Base-by-base conservation (phyloP, 2,329 filamentous ascomycete genomes). In the Talaromyces sp. region DNA sequence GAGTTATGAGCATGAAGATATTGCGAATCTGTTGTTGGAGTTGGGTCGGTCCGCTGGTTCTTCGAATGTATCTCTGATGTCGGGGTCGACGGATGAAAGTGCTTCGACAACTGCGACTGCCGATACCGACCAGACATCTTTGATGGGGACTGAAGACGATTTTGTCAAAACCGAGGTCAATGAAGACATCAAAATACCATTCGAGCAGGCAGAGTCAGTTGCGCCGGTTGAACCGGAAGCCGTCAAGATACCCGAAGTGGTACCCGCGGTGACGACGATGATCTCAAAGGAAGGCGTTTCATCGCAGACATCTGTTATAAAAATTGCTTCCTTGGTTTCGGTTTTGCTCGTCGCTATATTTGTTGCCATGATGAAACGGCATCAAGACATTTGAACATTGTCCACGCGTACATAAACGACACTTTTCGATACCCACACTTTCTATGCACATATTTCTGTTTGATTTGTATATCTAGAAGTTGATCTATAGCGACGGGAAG, bases 61-160 rank as follows among this genome's bases (percentile, higher is more conserved):
- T 34, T 47, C 38, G 8, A 59, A 19, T 43, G 56, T 17, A 7
- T 43, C 56, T 43, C 38, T 45, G 17, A 31, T 27, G 22, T 43
- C 27, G 29, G 58, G 22, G 17, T 31, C 38, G n/a, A 47, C 40
- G 31, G 53, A 56, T 22, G 53, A 56, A 3, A 38, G 31, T 38
- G 10, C 7, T 11, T 56, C 31, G 17, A 36, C 53, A 2, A 43
- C 27, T 47, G n/a, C 15, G 17, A 60, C 27, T 31, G 15, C 8
- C 22, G 27, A 45, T 60, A 60, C 58, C 3, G 58, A 60, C 27
- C 58, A 31, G 19, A 60, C 38, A 47, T 60, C 58, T 31, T 19
- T 45, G 5, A 60, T 47, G 58, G 58, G 29, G 13, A 7, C 25
- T 17, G 27, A 29, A 15, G 25, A 45, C 2, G 38, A 11, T 5